Base-by-base conservation (phyloP, 2,329 filamentous ascomycete genomes). In the Plectosphaerella cucumerina region DNA sequence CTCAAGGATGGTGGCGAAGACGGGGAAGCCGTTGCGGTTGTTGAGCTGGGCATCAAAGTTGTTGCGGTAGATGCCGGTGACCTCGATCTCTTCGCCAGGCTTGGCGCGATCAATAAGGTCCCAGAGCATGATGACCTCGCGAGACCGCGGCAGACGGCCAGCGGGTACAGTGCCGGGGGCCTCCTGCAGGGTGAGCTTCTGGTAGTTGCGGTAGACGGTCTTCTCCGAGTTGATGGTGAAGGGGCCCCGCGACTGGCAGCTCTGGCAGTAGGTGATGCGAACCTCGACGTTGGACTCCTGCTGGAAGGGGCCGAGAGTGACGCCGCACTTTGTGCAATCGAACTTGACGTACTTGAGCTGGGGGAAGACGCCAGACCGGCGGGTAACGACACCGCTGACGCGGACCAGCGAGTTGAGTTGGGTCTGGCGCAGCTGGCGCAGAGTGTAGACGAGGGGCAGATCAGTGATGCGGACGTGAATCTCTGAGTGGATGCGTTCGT, bases 331-430 rank as follows among this genome's bases (percentile, higher is more conserved):
- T 52, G 78, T 84, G 72, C 94, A 99, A 72, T 97, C 90, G 65
- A 99, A 97, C 72, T 97, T 96, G 73, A 99, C 90, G 69, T 97
- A 97, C 70, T 97, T 97, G 54, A 99, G 77, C 72, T 99, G 94
- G 3, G 94, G 94, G 68, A 99, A 99, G 45, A 99, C 95, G 50
- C 94, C 94, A 22, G 87, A 95, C 59, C 94, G 84, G 56, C 94
- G 85, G 33, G 94, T 99, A 23, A 99, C 94, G 5, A 99, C 94
- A 59, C 94, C 94, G 60, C 88, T 92, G 50, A 99, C 94, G 49
- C 93, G 86, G 37, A 99, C 89, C 42, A 99, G 78, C 62, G 92
- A 96, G 77, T 99, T 99, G 53, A 99, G 81, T 65, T 99, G 95
- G 4, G 87, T 90, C 71, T 99, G 94, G 54, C 94, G 90, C 43